Conservation (phyloP, 257 asterid genomes). For the Nicotiana undulata region DNA sequence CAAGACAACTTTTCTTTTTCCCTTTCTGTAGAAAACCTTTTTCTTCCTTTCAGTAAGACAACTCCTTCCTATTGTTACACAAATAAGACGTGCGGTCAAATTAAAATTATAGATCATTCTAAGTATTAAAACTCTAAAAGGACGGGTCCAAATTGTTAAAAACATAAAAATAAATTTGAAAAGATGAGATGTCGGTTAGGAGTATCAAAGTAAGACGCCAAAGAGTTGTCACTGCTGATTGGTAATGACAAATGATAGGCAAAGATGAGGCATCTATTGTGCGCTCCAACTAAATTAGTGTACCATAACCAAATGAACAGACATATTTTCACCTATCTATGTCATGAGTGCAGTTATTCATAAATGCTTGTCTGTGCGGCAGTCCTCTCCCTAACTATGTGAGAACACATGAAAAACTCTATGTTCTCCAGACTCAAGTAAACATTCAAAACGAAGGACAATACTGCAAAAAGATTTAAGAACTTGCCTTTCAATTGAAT, state of each 20-base stretch:
- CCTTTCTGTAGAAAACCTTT: neutral
- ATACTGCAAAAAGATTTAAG: conserved; percentile 14
- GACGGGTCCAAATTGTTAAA: neutral
- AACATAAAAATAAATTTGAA: neutral
- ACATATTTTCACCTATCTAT: neutral
- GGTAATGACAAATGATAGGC: neutral
- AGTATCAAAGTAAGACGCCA: neutral
- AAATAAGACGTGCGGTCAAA: neutral
- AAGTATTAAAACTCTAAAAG: neutral
- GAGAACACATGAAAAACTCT: neutral
- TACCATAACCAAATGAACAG: neutral
- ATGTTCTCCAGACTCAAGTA: neutral
- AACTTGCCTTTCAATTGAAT: conserved; percentile 89
- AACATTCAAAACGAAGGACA: neutral
- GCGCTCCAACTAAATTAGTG: neutral
- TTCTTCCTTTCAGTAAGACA: neutral
- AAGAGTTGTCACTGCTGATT: neutral
- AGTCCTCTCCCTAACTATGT: neutral
- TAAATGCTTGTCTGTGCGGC: neutral
- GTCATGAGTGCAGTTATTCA: neutral
- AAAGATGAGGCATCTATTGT: neutral
- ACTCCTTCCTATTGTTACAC: neutral
- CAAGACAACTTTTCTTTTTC: neutral
- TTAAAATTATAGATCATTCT: neutral
- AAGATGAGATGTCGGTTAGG: neutral